A percentile compares a stretch with the other conserved stretches of the same genome.
phyloP scores from a whole-genome alignment of 2,329 filamentous ascomycete species.

The Fusarium caatingaense region DNA sequence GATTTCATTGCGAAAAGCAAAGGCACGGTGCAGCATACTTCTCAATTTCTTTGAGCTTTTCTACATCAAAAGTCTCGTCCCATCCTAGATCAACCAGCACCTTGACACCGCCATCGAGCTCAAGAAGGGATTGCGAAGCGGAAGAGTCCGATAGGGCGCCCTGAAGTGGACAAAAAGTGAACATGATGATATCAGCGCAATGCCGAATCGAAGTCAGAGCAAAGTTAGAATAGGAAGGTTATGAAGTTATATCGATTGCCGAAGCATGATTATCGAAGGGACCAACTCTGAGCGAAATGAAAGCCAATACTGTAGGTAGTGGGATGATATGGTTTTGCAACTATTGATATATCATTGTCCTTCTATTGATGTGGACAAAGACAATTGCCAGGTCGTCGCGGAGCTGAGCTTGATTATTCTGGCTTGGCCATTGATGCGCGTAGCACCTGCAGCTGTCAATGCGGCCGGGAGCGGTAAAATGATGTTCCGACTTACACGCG shows the following conservation, averaged over 20 bases:
- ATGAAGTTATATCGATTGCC: slow-evolving; percentile 31
- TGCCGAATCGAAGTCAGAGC: slow-evolving; percentile 11
- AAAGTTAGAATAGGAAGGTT: not conserved
- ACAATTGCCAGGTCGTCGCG: slow-evolving; percentile 37
- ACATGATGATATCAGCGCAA: slow-evolving; percentile 71
- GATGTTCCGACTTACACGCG: slow-evolving; percentile 42
- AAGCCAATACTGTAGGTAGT: not conserved
- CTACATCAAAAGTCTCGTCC: slow-evolving; percentile 89
- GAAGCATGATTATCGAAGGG: slow-evolving; percentile 38
- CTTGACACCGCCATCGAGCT: slow-evolving; percentile 97
- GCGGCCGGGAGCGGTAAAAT: slow-evolving; percentile 29
- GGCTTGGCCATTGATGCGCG: slow-evolving; percentile 31
- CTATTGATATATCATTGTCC: slow-evolving; percentile 35
- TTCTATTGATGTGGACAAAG: slow-evolving; percentile 38
- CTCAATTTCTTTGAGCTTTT: slow-evolving; percentile 87
- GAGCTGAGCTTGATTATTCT: slow-evolving; percentile 39
- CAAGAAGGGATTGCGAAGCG: slow-evolving; percentile 93
- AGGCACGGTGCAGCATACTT: slow-evolving; percentile 67
- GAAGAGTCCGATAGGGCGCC: slow-evolving; percentile 89
- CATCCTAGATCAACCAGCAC: slow-evolving; percentile 94
- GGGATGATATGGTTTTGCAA: slow-evolving; percentile 13
- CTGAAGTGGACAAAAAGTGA: slow-evolving; percentile 92
- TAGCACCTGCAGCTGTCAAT: slow-evolving; percentile 31
- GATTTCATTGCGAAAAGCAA: slow-evolving; percentile 19
- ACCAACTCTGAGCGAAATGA: not conserved